Evolutionary conservation across 1,139 yeast species (phyloP), one percentile per base, ranked within the genome.

Genomic region (Zygoascus meyerae): DNA sequence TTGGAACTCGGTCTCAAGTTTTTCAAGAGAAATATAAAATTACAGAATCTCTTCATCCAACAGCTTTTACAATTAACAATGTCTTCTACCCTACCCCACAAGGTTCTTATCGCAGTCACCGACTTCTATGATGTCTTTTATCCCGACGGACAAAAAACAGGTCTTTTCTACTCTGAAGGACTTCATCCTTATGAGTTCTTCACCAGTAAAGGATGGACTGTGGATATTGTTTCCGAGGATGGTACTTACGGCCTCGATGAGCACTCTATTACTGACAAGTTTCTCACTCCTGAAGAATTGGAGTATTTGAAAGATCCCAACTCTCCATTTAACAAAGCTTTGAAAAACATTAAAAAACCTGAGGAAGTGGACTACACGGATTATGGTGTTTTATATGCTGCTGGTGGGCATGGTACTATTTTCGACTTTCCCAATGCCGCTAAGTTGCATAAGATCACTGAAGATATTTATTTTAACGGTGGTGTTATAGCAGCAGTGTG

Each of bases 401-500:
- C 83, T 46, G 86, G 79, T 46, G 86, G 86, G 32, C 86, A 81
- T 56, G 86, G 76, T 18, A 68, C 82, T n/a, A 58, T 74, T 42
- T 75, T 71, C 55, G 86, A 80, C 59, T 79, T 71, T 60, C 81
- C 81, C 44, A 66, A 62, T 3, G 82, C 82, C 15, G 62, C 59
- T 5, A 69, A 58, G 12, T 65, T 79, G 45, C 78, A 74, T 49
- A 54, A 61, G 28, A 53, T 77, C 39, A 79, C 78, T 26, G 64
- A 67, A 37, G 63, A 66, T 10, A 72, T 79, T 44, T 77, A 74
- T 59, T 66, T 65, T 37, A 65, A 71, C 18, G 76, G 75, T 32
- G 83, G 83, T 43, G 72, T 78, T 36, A 74, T 80, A 26, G 62
- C 79, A 34, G 82, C 85, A n/a, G 84, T 80, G 17, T 81, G 86